These are phyloP conservation scores for sunflower (Helianthus annuus) DNA, from an alignment of 129 eudicot species.

Conservation along the genomic window HanXRQr2.0-SUNRISE NC_035444.2:55716673-55717172, in stretches of 20 bases:
- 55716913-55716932: not conserved
- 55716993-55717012: too few species aligned
- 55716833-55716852: not conserved
- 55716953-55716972: not conserved
- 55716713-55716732: not conserved
- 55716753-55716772: not conserved
- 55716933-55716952: not conserved
- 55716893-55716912: not conserved
- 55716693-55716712: conserved; percentile 3
- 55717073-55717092: not conserved
- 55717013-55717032: too few species aligned
- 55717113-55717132: conserved; percentile 72
- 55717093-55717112: conserved; percentile 7
- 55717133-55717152: conserved; percentile 57
- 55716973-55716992: not conserved
- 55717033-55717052: too few species aligned
- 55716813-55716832: not conserved
- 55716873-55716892: not conserved
- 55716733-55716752: not conserved
- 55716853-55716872: not conserved
- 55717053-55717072: not conserved
- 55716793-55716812: not conserved
- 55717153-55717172: conserved; percentile 83
- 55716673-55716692: not conserved
- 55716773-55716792: not conserved